A percentile compares a stretch with the other conserved stretches of the same genome.
Conservation (phyloP, 768 basidiomycete genomes). For the Calocybe indica region DNA sequence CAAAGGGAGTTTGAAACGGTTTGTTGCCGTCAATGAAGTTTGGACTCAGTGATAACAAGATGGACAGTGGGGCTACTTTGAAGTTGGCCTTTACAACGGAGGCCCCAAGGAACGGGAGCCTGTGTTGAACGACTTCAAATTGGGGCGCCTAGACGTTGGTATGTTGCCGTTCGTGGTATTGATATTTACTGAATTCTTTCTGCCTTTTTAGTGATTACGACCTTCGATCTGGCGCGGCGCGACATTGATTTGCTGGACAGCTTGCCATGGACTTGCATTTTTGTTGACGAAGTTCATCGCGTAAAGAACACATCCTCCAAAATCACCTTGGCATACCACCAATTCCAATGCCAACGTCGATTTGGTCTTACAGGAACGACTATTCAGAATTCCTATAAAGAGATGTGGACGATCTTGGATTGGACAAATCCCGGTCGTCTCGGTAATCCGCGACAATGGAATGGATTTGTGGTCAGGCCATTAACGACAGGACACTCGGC, state of each 20-base stretch:
- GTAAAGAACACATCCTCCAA: slow-evolving; percentile 76
- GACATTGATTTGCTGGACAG: slow-evolving; percentile 66
- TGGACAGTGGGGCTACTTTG: slow-evolving; percentile 89
- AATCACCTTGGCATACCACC: slow-evolving; percentile 63
- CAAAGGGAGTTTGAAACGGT: slow-evolving; percentile 82
- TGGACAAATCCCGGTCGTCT: slow-evolving; percentile 85
- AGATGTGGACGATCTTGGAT: slow-evolving; percentile 88
- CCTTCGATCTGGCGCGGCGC: slow-evolving; percentile 67
- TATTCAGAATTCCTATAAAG: slow-evolving; percentile 82
- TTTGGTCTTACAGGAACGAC: slow-evolving; percentile 85
- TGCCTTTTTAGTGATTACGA: slow-evolving; percentile 62
- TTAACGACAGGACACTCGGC: slow-evolving; percentile 63
- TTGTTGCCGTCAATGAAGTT: slow-evolving; percentile 5
- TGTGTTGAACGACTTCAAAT: slow-evolving; percentile 64
- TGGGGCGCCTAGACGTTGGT: slow-evolving; percentile 85
- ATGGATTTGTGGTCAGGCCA: slow-evolving; percentile 61
- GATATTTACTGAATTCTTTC: slow-evolving; percentile 1
- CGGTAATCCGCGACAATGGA: slow-evolving; percentile 75
- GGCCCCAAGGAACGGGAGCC: slow-evolving; percentile 42
- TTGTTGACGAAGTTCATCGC: slow-evolving; percentile 88
- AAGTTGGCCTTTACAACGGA: slow-evolving; percentile 70
- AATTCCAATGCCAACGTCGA: slow-evolving; percentile 58
- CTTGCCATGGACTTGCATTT: slow-evolving; percentile 65
- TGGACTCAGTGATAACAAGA: slow-evolving; percentile 1
- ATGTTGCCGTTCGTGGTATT: slow-evolving; percentile 19